Base-by-base conservation (phyloP, 345 rosid species). In the Populus pruinosa region DNA sequence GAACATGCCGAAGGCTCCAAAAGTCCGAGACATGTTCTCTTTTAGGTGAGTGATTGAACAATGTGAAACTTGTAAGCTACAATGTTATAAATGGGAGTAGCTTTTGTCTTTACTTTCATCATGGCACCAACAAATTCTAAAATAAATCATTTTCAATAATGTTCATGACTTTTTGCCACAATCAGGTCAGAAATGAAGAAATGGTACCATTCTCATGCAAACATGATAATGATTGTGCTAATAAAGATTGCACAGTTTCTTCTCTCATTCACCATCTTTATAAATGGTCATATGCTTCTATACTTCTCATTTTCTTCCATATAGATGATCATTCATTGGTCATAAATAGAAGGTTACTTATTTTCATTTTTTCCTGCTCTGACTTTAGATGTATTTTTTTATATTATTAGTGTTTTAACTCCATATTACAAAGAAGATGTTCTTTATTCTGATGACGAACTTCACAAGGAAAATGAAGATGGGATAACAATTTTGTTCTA, bases 1-100 rank as follows among this genome's bases (percentile, higher is more conserved):
- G 99, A 90, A 85, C 84, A 87, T 96, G 95, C 99, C 99, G 59
- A 75, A 78, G 8, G 98, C 99, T 71, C 98, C 94, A 18, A 88
- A 81, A 87, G 94, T 96, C 36, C 95, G 90, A 70, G 92, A 88
- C 87, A 96, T 96, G 98, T 83, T 96, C 72, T 90, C 99, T 47
- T 96, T 93, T 70, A 94, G 99, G 99, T 87, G 49, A 72, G 89
- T 77, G 20, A 62, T 75, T 64, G 43, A 53, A 36, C 38, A 71
- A 77, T 41, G 59, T 4, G 23, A 69, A 23, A 75, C 13, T 73
- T 56, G 8, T 69, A 4, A 27, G 12, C 2, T 31, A 55, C 59
- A 23, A 73, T 78, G 21, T 72, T 35, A 29, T 64, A 13, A 75
- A 44, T 76, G 53, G 50, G 66, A 41, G 50, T 44, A 9, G 23